Evolutionary conservation across 192 early-diverging fungal species (phyloP).

Genomic region (Podila epicladia): DNA sequence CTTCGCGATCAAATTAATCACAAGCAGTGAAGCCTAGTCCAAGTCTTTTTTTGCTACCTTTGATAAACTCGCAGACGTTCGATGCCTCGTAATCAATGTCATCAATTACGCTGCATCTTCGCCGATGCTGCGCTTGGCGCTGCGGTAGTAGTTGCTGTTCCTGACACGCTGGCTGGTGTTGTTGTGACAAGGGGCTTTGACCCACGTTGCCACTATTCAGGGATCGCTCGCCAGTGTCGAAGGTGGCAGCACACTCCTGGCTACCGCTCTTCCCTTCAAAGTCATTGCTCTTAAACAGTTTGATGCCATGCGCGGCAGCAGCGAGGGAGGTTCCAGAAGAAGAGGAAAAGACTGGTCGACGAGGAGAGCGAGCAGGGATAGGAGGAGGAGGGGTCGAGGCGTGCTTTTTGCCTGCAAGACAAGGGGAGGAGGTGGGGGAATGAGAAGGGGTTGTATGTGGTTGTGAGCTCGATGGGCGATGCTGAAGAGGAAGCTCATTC

Average conservation of each 20-base stretch:
- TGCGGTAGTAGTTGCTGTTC: neutral
- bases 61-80: constrained; percentile 39
- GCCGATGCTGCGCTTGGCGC: neutral
- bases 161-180: neutral
- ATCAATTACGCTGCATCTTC: constrained; percentile 5
- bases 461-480: neutral
- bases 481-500: neutral
- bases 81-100: constrained; percentile 36
- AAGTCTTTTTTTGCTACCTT: constrained; percentile 10
- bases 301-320: constrained; percentile 2
- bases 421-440: neutral
- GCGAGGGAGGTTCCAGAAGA: neutral
- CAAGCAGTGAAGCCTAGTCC: neutral
- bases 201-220: neutral
- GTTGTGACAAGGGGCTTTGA: neutral
- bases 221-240: neutral
- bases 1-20: neutral
- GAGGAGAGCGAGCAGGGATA: constrained; percentile 8
- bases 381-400: constrained; percentile 30
- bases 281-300: constrained; percentile 1
- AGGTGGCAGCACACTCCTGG: neutral
- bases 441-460: neutral
- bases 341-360: neutral
- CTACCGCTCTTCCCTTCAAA: neutral
- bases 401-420: constrained; percentile 35